phyloP scores from a whole-genome alignment of 768 basidiomycete species.

The Termitomyces sp. region DNA sequence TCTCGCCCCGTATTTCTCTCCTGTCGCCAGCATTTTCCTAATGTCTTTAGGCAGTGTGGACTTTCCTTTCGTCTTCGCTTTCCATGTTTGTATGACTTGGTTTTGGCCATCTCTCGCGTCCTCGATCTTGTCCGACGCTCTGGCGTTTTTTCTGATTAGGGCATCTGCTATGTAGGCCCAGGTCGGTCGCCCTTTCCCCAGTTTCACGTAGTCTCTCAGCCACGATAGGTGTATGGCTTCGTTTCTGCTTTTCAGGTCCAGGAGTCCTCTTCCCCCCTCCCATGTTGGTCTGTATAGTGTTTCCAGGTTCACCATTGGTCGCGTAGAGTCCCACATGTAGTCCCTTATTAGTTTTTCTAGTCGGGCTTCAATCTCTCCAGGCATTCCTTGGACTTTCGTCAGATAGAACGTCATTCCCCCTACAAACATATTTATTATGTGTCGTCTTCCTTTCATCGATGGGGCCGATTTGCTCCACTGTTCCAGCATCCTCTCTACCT shows the following conservation, averaged over 20 bases:
- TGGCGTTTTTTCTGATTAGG: neutral
- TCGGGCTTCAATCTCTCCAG: neutral
- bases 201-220: neutral
- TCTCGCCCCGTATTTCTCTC: too few relatives aligned
- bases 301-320: neutral
- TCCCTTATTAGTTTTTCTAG: neutral
- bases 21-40: too few relatives aligned
- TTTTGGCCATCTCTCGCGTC: too few relatives aligned
- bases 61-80: too few relatives aligned
- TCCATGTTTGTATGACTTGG: too few relatives aligned
- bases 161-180: neutral
- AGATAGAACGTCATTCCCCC: neutral
- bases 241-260: neutral
- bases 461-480: neutral
- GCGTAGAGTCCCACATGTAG: neutral
- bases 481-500: neutral
- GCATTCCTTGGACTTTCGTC: neutral
- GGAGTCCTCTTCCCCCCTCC: neutral
- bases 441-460: neutral
- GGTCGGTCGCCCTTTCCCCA: neutral
- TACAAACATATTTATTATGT: neutral
- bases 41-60: too few relatives aligned
- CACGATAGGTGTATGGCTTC: neutral
- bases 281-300: neutral
- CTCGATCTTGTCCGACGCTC: too few relatives aligned